Conservation (phyloP, 805 yeast genomes). For the Candida vartiovaarae region DNA sequence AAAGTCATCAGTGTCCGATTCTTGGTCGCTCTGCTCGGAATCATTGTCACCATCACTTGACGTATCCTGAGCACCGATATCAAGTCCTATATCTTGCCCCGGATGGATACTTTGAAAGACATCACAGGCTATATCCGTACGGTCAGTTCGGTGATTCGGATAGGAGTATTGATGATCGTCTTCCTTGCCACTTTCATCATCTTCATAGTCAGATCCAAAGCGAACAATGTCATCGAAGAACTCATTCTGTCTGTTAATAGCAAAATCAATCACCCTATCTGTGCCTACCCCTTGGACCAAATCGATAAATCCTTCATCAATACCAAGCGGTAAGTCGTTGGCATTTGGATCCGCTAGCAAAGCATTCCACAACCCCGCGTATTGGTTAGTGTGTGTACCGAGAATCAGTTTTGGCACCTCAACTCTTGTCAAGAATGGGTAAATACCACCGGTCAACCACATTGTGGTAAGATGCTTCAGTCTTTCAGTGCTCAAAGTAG, state of each 20-base stretch:
- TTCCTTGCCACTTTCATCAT: constrained; percentile 2
- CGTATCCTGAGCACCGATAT: background rate
- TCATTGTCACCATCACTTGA: background rate
- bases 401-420: background rate
- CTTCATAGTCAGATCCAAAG: background rate
- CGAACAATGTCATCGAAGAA: no score
- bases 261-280: no score
- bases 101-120: no score
- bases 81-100: background rate
- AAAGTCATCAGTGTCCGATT: background rate
- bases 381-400: background rate
- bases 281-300: no score
- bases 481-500: constrained; percentile 45
- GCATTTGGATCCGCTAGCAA: no score
- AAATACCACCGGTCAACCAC: constrained; percentile 57
- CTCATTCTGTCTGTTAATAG: no score
- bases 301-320: no score
- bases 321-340: no score
- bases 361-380: background rate
- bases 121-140: no score
- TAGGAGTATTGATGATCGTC: background rate
- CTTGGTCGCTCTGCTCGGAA: background rate
- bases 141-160: no score
- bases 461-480: constrained; percentile 48
- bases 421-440: constrained; percentile 36